Base-by-base conservation (phyloP, 139 green algal genomes). In the Chlamydomonas asymmetrica region DNA sequence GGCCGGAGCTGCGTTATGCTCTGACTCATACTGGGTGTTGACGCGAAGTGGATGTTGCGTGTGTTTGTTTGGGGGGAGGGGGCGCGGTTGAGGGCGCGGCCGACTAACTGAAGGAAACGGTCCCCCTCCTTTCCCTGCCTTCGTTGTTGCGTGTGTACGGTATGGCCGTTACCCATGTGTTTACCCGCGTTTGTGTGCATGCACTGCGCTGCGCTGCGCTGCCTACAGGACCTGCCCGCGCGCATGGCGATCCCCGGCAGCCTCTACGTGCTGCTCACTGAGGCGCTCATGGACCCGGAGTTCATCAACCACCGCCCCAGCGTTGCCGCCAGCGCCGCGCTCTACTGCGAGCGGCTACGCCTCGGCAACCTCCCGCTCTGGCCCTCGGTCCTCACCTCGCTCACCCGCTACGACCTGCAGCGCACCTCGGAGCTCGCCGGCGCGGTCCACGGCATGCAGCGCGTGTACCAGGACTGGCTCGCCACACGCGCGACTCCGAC, bases 401-500 rank as follows among this genome's bases (percentile, higher is more conserved):
- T 90, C 22, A 90, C 82, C 3, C 72, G 79, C 18, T 94, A 93
- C 79, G 78, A 75, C 49, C 84, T 92, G 63, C 84, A 88, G 71
- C 71, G 61, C 65, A 88, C 84, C 16, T 82, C 86, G 0, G 91
- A 96, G 86, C 87, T 96, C 16, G 83, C 74, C 4, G 88, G 90
- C 4, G 91, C 91, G 20, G 92, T 96, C 76, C 89, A 84, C 35
- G 88, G 76, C 2, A 82, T 88, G 18, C 91, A 94, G 82, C n/a
- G n/a, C n/a, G n/a, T n/a, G n/a, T n/a, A n/a, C n/a, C n/a, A n/a
- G n/a, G n/a, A n/a, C n/a, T n/a, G n/a, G n/a, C n/a, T n/a, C n/a
- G n/a, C n/a, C n/a, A n/a, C n/a, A n/a, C n/a, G n/a, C n/a, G n/a
- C n/a, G n/a, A n/a, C n/a, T n/a, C n/a, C n/a, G n/a, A n/a, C n/a